Evolutionary conservation across 2,329 filamentous ascomycete genomes (phyloP).

Genomic region (Epichloe sylvatica): DNA sequence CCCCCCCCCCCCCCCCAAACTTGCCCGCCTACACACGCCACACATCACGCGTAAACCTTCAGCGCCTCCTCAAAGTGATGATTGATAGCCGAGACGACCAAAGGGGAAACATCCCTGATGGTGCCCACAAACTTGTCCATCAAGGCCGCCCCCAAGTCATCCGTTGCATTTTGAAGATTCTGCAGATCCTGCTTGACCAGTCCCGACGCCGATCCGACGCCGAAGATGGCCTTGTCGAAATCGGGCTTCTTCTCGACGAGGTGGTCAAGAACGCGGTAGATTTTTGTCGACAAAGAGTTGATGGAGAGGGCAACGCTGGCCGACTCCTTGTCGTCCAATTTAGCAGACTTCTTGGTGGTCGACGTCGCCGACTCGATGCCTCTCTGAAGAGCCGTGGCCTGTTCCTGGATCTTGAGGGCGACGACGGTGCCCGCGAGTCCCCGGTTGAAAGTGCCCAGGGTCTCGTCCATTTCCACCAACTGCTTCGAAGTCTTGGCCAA

Average conservation of each 20-base stretch:
- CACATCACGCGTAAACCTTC: neutral
- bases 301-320: neutral
- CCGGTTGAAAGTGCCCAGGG: neutral
- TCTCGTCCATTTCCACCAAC: neutral
- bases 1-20: too few species aligned
- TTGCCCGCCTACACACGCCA: too few species aligned
- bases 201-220: neutral
- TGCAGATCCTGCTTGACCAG: slow-evolving; percentile 1
- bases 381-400: neutral
- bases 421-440: neutral
- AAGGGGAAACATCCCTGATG: neutral
- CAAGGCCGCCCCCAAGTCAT: neutral
- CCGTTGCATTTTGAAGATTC: neutral
- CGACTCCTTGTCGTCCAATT: neutral
- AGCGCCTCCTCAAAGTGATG: neutral
- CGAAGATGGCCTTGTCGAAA: slow-evolving; percentile 2
- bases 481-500: neutral
- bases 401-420: neutral
- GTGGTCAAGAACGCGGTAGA: slow-evolving; percentile 1
- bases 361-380: neutral
- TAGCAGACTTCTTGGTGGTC: neutral
- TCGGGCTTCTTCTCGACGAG: neutral
- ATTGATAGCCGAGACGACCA: slow-evolving; percentile 1
- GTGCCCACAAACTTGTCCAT: neutral
- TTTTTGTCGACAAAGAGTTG: neutral